These are phyloP conservation scores for Abelmoschus esculentus DNA, from an alignment of 345 rosid genomes.

Conservation along the genomic window DNA sequence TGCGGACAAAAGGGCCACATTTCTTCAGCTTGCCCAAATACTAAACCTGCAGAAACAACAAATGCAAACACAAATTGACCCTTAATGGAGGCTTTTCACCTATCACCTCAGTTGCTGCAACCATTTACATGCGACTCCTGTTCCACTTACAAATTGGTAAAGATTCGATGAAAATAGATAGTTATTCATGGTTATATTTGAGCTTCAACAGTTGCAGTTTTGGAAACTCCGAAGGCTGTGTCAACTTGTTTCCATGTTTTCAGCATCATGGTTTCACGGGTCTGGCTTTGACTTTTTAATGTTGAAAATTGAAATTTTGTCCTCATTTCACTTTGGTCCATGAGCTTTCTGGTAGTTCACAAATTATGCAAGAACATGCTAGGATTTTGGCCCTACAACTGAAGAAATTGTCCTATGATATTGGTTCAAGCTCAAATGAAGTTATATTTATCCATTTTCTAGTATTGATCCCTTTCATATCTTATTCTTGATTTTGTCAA, in stretches of 20 bases:
- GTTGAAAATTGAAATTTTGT: constrained; percentile 17
- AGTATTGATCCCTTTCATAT: not conserved
- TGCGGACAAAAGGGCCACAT: constrained; percentile 78
- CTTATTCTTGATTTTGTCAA: not conserved
- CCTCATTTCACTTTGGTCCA: constrained; percentile 14
- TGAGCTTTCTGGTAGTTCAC: constrained; percentile 15
- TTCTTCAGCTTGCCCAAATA: constrained; percentile 69
- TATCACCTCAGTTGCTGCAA: not conserved
- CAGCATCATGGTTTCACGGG: constrained; percentile 25
- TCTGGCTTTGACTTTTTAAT: constrained; percentile 17
- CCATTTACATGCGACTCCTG: not conserved
- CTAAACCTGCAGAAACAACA: constrained; percentile 22
- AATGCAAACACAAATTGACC: not conserved
- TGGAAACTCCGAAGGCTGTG: constrained; percentile 2
- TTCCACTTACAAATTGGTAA: not conserved
- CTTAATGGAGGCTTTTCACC: not conserved
- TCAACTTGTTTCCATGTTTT: constrained; percentile 17
- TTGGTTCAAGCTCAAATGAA: not conserved
- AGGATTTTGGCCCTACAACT: constrained; percentile 13
- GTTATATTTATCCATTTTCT: not conserved
- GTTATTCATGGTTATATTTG: not conserved
- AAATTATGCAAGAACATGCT: constrained; percentile 4
- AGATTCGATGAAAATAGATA: not conserved
- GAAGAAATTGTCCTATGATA: constrained; percentile 6
- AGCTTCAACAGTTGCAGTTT: not conserved